phyloP scores from a whole-genome alignment of 768 basidiomycete genomes.

The Mycena sanguinolenta region DNA sequence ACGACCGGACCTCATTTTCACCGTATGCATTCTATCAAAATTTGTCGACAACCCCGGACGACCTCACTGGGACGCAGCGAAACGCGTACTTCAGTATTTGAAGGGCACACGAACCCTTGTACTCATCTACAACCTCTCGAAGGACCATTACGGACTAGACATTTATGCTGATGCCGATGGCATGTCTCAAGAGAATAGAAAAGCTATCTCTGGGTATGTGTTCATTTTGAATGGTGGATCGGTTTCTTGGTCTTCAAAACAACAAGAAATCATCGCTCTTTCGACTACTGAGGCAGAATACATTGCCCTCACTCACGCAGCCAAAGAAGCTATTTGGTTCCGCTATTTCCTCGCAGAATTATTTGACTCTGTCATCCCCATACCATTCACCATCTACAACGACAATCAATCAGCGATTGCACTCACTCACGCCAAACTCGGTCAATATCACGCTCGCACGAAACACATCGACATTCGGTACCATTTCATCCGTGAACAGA shows the following conservation, averaged over 20 bases:
- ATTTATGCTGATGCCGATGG: not conserved
- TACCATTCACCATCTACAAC: not conserved
- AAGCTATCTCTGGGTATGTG: not conserved
- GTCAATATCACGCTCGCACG: not conserved
- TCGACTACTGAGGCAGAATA: not conserved
- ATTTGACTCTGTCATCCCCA: not conserved
- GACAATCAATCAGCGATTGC: not conserved
- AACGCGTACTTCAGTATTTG: conserved; percentile 5
- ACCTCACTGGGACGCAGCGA: not conserved
- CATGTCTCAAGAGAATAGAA: not conserved
- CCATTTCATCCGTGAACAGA: not conserved
- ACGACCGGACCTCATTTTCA: conserved; percentile 1
- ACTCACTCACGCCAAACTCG: not conserved
- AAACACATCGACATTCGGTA: not conserved
- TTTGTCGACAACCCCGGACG: conserved; percentile 2
- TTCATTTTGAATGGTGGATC: not conserved
- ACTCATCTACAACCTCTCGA: not conserved
- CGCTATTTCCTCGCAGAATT: not conserved
- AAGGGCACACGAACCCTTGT: not conserved
- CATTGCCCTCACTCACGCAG: not conserved
- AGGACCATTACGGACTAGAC: not conserved
- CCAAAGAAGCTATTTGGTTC: not conserved
- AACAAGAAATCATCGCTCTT: not conserved
- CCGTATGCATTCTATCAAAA: conserved; percentile 11
- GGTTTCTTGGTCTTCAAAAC: not conserved